A percentile compares a stretch with the other conserved stretches of the same genome.
Conservation (phyloP, 352 stramenopile genomes). For the Lagenidium giganteum region DNA sequence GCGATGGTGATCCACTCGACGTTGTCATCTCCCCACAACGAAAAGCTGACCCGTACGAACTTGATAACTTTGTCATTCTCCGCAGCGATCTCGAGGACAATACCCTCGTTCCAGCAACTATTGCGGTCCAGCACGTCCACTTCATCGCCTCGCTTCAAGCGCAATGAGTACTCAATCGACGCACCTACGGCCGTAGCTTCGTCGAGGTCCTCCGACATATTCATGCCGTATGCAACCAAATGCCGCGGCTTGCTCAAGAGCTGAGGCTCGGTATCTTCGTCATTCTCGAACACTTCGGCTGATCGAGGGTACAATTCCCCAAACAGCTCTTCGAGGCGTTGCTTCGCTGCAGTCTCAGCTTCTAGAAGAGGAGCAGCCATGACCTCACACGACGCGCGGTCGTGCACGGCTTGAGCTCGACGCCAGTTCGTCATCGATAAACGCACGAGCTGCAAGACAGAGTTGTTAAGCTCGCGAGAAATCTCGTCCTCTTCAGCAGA, state of each 20-base stretch:
- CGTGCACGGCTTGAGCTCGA: constrained; percentile 46
- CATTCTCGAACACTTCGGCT: neutral
- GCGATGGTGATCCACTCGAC: constrained; percentile 68
- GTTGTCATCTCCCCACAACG: constrained; percentile 45
- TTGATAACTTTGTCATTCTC: constrained; percentile 34
- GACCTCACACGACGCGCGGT: constrained; percentile 45
- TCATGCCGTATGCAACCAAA: constrained; percentile 43
- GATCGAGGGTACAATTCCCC: constrained; percentile 36
- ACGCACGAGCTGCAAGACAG: constrained; percentile 43
- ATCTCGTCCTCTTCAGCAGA: constrained; percentile 81
- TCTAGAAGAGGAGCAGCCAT: constrained; percentile 48
- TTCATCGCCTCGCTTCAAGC: constrained; percentile 45
- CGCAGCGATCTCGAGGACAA: constrained; percentile 55
- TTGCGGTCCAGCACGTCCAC: constrained; percentile 78
- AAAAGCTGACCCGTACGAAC: constrained; percentile 62
- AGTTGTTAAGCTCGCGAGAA: constrained; percentile 39
- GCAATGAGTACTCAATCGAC: constrained; percentile 66
- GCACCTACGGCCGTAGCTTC: constrained; percentile 32
- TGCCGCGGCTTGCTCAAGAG: constrained; percentile 39
- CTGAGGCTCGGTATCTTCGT: constrained; percentile 11
- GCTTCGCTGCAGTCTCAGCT: constrained; percentile 27
- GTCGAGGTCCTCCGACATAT: constrained; percentile 11
- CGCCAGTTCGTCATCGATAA: constrained; percentile 74
- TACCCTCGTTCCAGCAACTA: constrained; percentile 76
- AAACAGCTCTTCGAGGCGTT: constrained; percentile 56